Percentiles rank a stretch among this genome's conserved stretches.
phyloP scores from a whole-genome alignment of 768 basidiomycete genomes.

The Mycena vulgaris region DNA sequence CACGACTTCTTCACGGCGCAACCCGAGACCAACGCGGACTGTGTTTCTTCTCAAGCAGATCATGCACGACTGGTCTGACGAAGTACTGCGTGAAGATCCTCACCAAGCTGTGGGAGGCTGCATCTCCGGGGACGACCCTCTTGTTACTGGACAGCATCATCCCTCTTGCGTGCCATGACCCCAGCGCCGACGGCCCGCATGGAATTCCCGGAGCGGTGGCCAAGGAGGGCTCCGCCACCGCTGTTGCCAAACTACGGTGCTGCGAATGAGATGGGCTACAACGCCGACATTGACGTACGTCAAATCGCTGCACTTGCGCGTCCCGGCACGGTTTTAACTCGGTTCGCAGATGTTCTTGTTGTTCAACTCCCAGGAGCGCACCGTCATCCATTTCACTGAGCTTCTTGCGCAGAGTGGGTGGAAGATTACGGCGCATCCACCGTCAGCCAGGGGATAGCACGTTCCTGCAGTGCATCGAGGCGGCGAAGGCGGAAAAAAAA shows the following conservation, averaged over 20 bases:
- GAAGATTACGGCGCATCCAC: conserved; percentile 46
- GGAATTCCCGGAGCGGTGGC: conserved; percentile 43
- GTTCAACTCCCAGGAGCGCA: conserved; percentile 59
- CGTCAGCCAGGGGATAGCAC: conserved; percentile 40
- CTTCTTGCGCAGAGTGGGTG: conserved; percentile 52
- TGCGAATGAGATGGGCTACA: conserved; percentile 53
- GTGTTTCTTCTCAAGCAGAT: conserved; percentile 73
- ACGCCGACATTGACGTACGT: conserved; percentile 55
- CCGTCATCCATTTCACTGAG: conserved; percentile 48
- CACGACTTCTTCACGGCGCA: conserved; percentile 73
- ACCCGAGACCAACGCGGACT: conserved; percentile 51
- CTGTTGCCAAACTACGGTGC: conserved; percentile 58
- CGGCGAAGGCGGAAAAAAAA: conserved; percentile 20
- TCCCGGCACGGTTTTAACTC: no score
- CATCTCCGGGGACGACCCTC: conserved; percentile 53
- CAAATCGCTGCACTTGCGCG: not conserved
- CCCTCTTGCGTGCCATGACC: conserved; percentile 53
- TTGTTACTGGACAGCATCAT: conserved; percentile 59
- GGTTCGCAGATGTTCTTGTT: conserved; percentile 55
- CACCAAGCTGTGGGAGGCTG: conserved; percentile 56
- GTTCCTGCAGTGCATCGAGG: conserved; percentile 45
- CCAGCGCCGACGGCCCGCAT: conserved; percentile 35
- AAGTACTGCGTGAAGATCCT: conserved; percentile 48
- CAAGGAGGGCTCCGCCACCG: conserved; percentile 50
- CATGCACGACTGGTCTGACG: conserved; percentile 78